Evolutionary conservation across 148 eudicot species (phyloP).

Genomic region (Rheum nobile): DNA sequence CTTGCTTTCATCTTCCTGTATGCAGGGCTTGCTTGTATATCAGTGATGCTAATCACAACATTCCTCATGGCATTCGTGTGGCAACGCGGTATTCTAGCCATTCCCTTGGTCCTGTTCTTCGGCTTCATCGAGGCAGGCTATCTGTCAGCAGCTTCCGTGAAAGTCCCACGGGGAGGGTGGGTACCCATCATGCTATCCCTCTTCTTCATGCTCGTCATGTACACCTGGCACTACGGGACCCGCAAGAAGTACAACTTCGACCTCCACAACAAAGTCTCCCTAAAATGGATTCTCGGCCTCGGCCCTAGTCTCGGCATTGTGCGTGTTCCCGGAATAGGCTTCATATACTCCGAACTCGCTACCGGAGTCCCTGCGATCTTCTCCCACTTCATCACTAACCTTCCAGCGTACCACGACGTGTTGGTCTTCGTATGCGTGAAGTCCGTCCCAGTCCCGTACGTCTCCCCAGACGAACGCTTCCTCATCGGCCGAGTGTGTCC

Average conservation of each 20-base stretch:
- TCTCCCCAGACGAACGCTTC: constrained; percentile 77
- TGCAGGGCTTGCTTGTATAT: constrained; percentile 86
- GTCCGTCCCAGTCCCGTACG: constrained; percentile 81
- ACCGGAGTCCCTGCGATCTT: constrained; percentile 92
- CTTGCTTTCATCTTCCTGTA: constrained; percentile 3
- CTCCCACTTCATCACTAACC: constrained; percentile 92
- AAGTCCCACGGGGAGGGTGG: constrained; percentile 98
- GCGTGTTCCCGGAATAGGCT: constrained; percentile 91
- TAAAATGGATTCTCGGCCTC: constrained; percentile 87
- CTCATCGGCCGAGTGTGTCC: constrained; percentile 89
- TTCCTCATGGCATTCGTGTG: constrained; percentile 77
- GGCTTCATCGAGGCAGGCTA: constrained; percentile 59
- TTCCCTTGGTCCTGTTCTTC: constrained; percentile 55
- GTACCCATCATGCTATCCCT: constrained; percentile 66
- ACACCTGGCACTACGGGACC: constrained; percentile 87
- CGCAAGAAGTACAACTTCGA: constrained; percentile 82
- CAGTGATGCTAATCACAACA: constrained; percentile 84
- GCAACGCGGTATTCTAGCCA: constrained; percentile 47
- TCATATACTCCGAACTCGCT: constrained; percentile 83
- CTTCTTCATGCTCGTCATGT: constrained; percentile 66
- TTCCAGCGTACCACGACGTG: constrained; percentile 83
- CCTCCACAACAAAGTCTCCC: constrained; percentile 79
- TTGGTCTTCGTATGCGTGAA: constrained; percentile 85
- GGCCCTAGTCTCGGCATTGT: constrained; percentile 94
- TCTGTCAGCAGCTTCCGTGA: constrained; percentile 61